These are phyloP conservation scores for Bathelium albidoporum DNA, from an alignment of 495 filamentous ascomycete genomes.

Conservation along the genomic window DNA sequence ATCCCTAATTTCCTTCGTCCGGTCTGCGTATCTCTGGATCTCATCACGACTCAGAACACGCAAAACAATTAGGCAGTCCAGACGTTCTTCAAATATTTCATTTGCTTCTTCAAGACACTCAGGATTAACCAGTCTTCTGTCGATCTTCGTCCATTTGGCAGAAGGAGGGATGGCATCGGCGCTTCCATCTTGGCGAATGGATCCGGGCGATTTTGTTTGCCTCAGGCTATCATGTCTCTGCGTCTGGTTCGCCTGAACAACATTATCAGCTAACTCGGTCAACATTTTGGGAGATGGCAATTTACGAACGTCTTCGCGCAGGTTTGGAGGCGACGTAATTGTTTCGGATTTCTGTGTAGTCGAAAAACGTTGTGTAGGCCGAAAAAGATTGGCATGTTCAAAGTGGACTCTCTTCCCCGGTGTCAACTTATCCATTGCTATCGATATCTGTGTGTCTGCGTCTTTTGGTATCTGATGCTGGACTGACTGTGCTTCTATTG, in stretches of 20 bases:
- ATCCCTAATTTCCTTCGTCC: conserved; percentile 67
- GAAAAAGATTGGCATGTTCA: not conserved
- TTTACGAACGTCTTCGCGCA: not conserved
- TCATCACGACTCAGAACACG: conserved; percentile 69
- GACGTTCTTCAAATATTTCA: conserved; percentile 65
- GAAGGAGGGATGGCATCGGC: conserved; percentile 62
- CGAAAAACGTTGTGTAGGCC: not conserved
- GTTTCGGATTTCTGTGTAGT: not conserved
- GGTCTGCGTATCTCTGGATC: conserved; percentile 62
- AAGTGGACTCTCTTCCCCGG: not conserved
- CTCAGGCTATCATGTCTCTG: not conserved
- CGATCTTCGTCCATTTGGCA: conserved; percentile 79
- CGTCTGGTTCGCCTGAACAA: not conserved
- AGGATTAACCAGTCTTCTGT: conserved; percentile 66
- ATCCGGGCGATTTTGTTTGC: not conserved
- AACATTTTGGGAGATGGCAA: not conserved
- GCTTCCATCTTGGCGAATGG: conserved; percentile 35
- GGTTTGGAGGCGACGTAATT: not conserved
- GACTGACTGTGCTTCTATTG: not conserved
- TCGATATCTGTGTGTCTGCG: not conserved
- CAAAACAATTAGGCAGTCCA: conserved; percentile 73
- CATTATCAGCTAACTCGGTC: not conserved
- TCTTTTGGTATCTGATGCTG: not conserved
- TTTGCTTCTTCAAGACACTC: conserved; percentile 60
- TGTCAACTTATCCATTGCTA: not conserved